phyloP scores from a whole-genome alignment of 305 asterid species.

The Plantago coronopus region DNA sequence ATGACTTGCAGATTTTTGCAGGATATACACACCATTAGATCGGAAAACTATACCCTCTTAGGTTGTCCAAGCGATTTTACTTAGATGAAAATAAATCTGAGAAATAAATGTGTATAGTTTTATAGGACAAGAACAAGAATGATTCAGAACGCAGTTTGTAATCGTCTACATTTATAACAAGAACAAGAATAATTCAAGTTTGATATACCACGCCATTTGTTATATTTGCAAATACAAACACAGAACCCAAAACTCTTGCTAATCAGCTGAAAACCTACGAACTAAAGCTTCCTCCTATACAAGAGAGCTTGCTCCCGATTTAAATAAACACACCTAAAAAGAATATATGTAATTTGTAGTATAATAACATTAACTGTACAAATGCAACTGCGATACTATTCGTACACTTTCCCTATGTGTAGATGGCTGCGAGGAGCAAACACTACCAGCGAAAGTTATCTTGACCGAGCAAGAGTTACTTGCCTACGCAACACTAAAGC shows the following conservation, averaged over 20 bases:
- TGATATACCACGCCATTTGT: background rate
- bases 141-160: too few relatives aligned
- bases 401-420: background rate
- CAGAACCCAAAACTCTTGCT: background rate
- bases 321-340: constrained; percentile 4
- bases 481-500: constrained; percentile 30
- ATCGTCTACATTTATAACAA: too few relatives aligned
- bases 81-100: too few relatives aligned
- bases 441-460: constrained; percentile 9
- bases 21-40: too few relatives aligned
- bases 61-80: too few relatives aligned
- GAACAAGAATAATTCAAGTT: background rate
- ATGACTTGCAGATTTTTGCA: too few relatives aligned
- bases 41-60: too few relatives aligned
- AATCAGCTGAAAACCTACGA: background rate
- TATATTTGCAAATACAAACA: background rate
- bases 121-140: too few relatives aligned
- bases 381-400: background rate
- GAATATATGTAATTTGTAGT: constrained; percentile 5
- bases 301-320: background rate
- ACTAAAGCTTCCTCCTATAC: constrained; percentile 3
- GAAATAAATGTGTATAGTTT: too few relatives aligned
- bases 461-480: background rate
- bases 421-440: constrained; percentile 15
- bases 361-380: constrained; percentile 7